Evolutionary conservation across 1,139 yeast species (phyloP), one percentile per base, ranked within the genome.

Genomic region (Suzukiozyma palmioleophila): DNA sequence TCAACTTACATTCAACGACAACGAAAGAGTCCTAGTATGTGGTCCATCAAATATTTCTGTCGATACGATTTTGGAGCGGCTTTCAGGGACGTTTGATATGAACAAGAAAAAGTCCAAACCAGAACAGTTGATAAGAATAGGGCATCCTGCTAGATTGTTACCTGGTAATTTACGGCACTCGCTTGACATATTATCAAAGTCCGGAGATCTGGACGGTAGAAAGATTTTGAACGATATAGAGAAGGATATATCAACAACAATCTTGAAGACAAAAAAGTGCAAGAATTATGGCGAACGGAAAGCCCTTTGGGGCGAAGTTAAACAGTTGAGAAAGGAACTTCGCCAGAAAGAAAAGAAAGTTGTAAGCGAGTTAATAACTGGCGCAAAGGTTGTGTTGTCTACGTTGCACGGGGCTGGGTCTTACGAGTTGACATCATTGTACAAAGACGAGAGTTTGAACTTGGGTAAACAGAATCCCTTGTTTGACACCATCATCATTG

Each of bases 41-140:
- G 97, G 97, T 0, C 96, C 97, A 0, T 90, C 97, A 0, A 92
- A 92, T 56, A 83, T 89, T n/a, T 81, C 97, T 0, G 96, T 89
- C 0, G 97, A 92, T 59, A 92, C 95, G 0, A 85, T 92, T 25
- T 62, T 89, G 37, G 97, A 90, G 56, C 67, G 97, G 44, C 60
- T 90, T 21, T 73, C 81, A n/a, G 62, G 66, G 1, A 50, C 47
- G 3, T 66, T 67, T 43, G 39, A 41, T 8, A 52, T 44, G 30
- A 52, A 50, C 39, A 59, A 49, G 43, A 48, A 51, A 34, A 52
- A 47, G 34, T 43, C 45, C 26, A 21, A 74, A 21, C 74, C 77
- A 1, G 80, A 75, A 8, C 72, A 79, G 43, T 62, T 92, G 22
- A 68, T 92, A 5, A 71, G 98, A 55, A 74, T 92, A 32, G 98